A percentile compares a stretch with the other conserved stretches of the same genome.
These are phyloP conservation scores for Panaeolus papilionaceus DNA, from an alignment of 768 basidiomycete species.

Conservation along the genomic window DNA sequence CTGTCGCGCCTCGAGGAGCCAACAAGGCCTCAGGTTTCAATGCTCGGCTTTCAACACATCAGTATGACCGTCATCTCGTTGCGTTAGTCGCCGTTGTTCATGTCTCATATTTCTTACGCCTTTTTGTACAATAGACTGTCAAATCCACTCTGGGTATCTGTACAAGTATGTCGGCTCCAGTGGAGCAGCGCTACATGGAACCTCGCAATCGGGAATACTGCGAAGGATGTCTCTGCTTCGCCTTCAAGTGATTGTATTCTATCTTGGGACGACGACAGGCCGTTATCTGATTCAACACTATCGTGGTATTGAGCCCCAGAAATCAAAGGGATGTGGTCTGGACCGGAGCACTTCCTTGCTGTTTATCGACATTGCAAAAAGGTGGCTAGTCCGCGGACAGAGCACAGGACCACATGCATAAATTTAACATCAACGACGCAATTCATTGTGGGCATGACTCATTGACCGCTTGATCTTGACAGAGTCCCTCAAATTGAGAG, in stretches of 20 bases:
- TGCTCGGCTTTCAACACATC: slow-evolving; percentile 1
- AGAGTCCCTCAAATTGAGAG: slow-evolving; percentile 4
- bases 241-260: neutral
- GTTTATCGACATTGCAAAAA: neutral
- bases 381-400: neutral
- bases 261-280: neutral
- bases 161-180: neutral
- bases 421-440: neutral
- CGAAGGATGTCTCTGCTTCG: neutral
- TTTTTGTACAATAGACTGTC: neutral
- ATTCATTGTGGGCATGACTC: neutral
- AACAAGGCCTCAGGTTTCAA: neutral
- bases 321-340: neutral
- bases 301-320: neutral
- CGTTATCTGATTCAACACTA: slow-evolving; percentile 6
- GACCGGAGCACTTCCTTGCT: slow-evolving; percentile 4
- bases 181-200: neutral
- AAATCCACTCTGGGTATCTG: slow-evolving; percentile 9
- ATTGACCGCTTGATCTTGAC: slow-evolving; percentile 6
- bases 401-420: neutral
- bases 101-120: neutral
- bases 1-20: slow-evolving; percentile 10
- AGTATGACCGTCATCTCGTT: neutral
- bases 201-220: neutral
- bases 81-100: neutral